A percentile compares a stretch with the other conserved stretches of the same genome.
Evolutionary conservation across 2,329 filamentous ascomycete genomes (phyloP).

Genomic region (Pseudogymnoascus sp.): DNA sequence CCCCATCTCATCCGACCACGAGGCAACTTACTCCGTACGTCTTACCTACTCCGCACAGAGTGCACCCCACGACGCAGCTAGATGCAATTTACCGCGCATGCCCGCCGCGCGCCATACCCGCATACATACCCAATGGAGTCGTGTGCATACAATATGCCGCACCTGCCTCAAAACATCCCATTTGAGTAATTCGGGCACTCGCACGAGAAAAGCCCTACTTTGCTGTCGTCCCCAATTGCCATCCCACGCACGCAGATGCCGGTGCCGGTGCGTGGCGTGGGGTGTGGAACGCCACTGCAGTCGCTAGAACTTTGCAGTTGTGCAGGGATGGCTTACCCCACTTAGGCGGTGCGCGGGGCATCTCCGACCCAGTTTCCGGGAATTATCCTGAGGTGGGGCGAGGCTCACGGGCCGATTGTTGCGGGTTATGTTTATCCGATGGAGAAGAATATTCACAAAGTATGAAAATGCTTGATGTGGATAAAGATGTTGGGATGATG

Average conservation of each 20-base stretch:
- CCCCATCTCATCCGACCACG: neutral
- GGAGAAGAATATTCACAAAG: neutral
- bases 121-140: neutral
- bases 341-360: neutral
- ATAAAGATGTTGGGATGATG: too few relatives aligned
- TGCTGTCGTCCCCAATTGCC: too few relatives aligned
- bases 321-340: neutral
- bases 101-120: neutral
- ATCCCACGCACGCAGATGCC: neutral
- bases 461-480: neutral
- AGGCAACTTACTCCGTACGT: neutral
- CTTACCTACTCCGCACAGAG: too few relatives aligned
- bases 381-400: neutral
- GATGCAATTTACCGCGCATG: neutral
- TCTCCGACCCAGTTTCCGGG: neutral
- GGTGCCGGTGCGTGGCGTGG: neutral
- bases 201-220: too few relatives aligned
- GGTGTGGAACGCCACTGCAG: too few relatives aligned
- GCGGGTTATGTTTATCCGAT: neutral
- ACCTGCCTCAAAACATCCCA: too few relatives aligned
- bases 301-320: neutral
- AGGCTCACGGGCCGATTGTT: neutral
- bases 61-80: neutral
- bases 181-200: too few relatives aligned
- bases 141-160: neutral